Conservation (phyloP, 2,329 filamentous ascomycete genomes). For the Paraphaeosphaeria minitans region DNA sequence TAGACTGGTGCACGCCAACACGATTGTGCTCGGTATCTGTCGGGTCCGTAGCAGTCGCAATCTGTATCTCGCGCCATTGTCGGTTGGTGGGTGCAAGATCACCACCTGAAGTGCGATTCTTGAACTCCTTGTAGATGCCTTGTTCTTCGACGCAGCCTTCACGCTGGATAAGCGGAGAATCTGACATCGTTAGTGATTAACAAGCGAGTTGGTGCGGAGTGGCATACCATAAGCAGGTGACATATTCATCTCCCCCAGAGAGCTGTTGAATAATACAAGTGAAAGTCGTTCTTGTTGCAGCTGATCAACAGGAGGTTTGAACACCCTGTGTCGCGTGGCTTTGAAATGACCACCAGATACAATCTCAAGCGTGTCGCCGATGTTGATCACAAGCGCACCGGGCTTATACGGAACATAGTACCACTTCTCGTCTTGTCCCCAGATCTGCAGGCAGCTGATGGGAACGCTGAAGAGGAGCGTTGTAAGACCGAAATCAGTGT, state of each 20-base stretch:
- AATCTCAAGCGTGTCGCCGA: conserved; percentile 45
- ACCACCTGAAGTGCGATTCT: conserved; percentile 25
- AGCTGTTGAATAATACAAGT: conserved; percentile 29
- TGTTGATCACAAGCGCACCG: conserved; percentile 34
- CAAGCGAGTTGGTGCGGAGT: background rate
- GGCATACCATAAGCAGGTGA: conserved; percentile 24
- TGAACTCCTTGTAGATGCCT: conserved; percentile 28
- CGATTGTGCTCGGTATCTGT: conserved; percentile 29
- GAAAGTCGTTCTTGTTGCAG: conserved; percentile 40
- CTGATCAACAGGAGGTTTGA: conserved; percentile 51
- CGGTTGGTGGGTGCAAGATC: conserved; percentile 25
- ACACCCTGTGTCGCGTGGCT: conserved; percentile 53
- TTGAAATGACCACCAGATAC: conserved; percentile 56
- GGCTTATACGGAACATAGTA: conserved; percentile 34
- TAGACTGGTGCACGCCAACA: conserved; percentile 28
- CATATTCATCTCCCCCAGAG: conserved; percentile 27
- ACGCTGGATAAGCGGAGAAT: conserved; percentile 28
- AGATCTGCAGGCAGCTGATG: conserved; percentile 33
- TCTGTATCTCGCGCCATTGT: conserved; percentile 31
- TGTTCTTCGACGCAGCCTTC: conserved; percentile 31
- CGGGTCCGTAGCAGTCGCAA: conserved; percentile 28
- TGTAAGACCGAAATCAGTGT: conserved; percentile 33
- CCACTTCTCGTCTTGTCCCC: conserved; percentile 31
- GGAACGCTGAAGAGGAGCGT: conserved; percentile 32
- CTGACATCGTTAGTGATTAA: conserved; percentile 7